A percentile compares a stretch with the other conserved stretches of the same genome.
Evolutionary conservation across 148 eudicot species (phyloP).

Genomic region (Tetragonia tetragonoides): DNA sequence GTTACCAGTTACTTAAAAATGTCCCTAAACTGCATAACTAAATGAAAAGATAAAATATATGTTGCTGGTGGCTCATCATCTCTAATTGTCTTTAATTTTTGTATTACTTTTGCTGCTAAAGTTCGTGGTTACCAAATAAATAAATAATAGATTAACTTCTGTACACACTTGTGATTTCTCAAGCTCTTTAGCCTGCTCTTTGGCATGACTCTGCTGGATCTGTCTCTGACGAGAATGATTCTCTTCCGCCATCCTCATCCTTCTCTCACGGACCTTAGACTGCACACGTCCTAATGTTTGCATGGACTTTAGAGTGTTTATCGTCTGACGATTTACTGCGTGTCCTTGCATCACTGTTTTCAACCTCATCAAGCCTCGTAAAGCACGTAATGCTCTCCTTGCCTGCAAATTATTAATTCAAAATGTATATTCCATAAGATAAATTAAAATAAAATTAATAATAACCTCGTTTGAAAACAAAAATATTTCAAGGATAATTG

Average conservation of each 20-base stretch:
- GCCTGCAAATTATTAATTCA: conserved; percentile 41
- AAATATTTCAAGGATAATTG: not conserved
- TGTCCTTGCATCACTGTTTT: conserved; percentile 63
- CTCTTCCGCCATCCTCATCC: conserved; percentile 76
- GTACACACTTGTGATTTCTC: conserved; percentile 48
- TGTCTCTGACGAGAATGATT: conserved; percentile 69
- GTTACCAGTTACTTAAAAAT: not conserved
- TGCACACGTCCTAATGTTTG: conserved; percentile 84
- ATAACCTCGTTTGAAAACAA: not conserved
- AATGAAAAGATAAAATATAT: not conserved
- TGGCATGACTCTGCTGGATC: conserved; percentile 66
- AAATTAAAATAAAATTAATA: not conserved
- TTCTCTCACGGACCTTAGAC: conserved; percentile 64
- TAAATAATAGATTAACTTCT: not conserved
- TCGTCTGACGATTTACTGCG: conserved; percentile 61
- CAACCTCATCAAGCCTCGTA: conserved; percentile 74
- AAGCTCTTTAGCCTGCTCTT: conserved; percentile 72
- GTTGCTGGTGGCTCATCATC: too few relatives aligned
- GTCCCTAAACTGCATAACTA: not conserved
- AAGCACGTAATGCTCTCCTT: conserved; percentile 63
- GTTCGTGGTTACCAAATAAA: not conserved
- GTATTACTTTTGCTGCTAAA: too few relatives aligned
- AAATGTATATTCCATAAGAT: too few relatives aligned
- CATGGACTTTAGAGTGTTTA: conserved; percentile 74
- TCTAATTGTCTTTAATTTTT: too few relatives aligned